Evolutionary conservation across 768 basidiomycete genomes (phyloP).

Genomic region (Mycena pura): DNA sequence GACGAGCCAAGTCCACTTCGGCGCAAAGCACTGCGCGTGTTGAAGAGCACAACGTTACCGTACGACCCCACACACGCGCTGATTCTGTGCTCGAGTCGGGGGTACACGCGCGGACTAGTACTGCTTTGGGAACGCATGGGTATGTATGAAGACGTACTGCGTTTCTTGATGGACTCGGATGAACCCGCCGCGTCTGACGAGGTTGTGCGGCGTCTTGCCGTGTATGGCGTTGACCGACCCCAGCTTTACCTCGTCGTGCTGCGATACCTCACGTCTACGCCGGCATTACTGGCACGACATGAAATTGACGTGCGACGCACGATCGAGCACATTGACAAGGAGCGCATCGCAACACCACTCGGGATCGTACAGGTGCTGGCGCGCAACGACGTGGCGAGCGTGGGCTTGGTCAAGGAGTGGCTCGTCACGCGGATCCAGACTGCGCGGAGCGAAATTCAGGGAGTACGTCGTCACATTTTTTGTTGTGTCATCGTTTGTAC

Average conservation of each 20-base stretch:
- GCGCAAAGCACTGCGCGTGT: slow-evolving; percentile 76
- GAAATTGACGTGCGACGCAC: slow-evolving; percentile 72
- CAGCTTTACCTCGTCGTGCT: slow-evolving; percentile 88
- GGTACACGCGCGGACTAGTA: slow-evolving; percentile 85
- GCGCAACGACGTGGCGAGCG: slow-evolving; percentile 87
- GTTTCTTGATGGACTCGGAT: slow-evolving; percentile 86
- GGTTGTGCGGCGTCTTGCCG: slow-evolving; percentile 74
- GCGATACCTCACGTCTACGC: slow-evolving; percentile 85
- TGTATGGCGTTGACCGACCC: slow-evolving; percentile 74
- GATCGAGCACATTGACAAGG: slow-evolving; percentile 79
- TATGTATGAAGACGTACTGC: slow-evolving; percentile 94
- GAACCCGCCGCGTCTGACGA: slow-evolving; percentile 51
- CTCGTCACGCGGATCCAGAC: slow-evolving; percentile 78
- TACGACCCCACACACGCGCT: slow-evolving; percentile 93
- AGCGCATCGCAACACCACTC: slow-evolving; percentile 87
- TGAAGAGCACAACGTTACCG: slow-evolving; percentile 66
- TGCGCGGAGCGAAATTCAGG: slow-evolving; percentile 77
- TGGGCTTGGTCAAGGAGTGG: slow-evolving; percentile 94
- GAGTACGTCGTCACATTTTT: slow-evolving; percentile 58
- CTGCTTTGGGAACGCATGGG: slow-evolving; percentile 92
- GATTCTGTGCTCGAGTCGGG: slow-evolving; percentile 88
- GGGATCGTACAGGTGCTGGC: slow-evolving; percentile 88
- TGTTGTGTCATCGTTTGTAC: slow-evolving; percentile 6
- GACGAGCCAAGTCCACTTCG: slow-evolving; percentile 43
- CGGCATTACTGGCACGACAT: slow-evolving; percentile 75